phyloP scores from a whole-genome alignment of 495 filamentous ascomycete genomes.

The Neohortaea acidophila region DNA sequence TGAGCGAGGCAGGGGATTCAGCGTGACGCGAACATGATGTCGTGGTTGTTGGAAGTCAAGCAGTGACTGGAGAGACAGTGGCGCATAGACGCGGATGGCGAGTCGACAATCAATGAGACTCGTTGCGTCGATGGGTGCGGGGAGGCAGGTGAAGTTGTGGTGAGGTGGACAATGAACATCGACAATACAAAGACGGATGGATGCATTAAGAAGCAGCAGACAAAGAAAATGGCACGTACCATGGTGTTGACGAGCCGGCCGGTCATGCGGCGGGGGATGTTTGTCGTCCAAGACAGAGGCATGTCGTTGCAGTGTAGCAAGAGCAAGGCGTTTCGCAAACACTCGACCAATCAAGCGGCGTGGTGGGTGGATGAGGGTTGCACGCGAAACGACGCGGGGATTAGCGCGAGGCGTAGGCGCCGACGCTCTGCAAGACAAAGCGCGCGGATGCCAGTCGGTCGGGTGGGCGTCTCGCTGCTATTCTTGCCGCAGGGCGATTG shows the following conservation, averaged over 20 bases:
- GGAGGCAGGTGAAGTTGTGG: neutral
- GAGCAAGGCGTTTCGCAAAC: slow-evolving; percentile 10
- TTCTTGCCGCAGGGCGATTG: no score
- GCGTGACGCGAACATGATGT: slow-evolving; percentile 2
- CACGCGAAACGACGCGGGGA: no score
- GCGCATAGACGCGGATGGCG: no score
- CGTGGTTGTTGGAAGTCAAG: neutral
- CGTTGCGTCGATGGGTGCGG: slow-evolving; percentile 8
- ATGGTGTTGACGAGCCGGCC: slow-evolving; percentile 13
- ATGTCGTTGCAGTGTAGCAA: slow-evolving; percentile 7
- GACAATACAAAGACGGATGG: slow-evolving; percentile 11
- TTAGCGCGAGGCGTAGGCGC: no score
- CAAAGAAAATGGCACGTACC: slow-evolving; percentile 11
- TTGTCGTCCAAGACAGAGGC: slow-evolving; percentile 11
- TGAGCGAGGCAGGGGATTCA: no score
- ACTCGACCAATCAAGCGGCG: slow-evolving; percentile 14
- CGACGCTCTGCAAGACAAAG: no score
- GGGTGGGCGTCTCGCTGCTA: no score
- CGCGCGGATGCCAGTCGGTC: no score
- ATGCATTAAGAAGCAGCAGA: neutral
- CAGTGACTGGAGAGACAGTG: no score
- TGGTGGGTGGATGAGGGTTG: neutral
- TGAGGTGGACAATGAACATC: slow-evolving; percentile 11
- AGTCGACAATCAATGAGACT: slow-evolving; percentile 10
- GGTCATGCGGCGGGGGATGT: slow-evolving; percentile 15